These are phyloP conservation scores for Eucalyptus rudis DNA, from an alignment of 345 rosid genomes.

Conservation along the genomic window DNA sequence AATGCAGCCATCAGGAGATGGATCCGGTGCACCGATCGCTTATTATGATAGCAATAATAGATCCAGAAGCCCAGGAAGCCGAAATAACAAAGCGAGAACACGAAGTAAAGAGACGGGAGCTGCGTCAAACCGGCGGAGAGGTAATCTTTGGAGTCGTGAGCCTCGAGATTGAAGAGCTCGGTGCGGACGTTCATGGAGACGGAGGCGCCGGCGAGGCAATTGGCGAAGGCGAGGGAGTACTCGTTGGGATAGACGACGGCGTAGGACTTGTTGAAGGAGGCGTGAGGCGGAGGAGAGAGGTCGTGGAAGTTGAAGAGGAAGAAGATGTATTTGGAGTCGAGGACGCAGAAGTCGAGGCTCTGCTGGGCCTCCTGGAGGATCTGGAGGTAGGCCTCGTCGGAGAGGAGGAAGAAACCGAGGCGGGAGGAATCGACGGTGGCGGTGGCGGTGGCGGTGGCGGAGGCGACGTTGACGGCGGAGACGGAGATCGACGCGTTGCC, in stretches of 20 bases:
- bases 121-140: conserved; percentile 77
- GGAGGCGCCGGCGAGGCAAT: conserved; percentile 73
- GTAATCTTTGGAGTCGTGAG: conserved; percentile 43
- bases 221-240: conserved; percentile 83
- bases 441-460: conserved; percentile 11
- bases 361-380: conserved; percentile 78
- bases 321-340: conserved; percentile 47
- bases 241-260: conserved; percentile 69
- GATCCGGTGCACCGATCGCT: conserved; percentile 60
- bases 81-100: conserved; percentile 48
- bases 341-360: conserved; percentile 75
- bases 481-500: conserved; percentile 64
- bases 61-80: conserved; percentile 56
- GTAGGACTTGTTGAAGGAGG: conserved; percentile 46
- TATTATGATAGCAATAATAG: conserved; percentile 34
- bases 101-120: conserved; percentile 46
- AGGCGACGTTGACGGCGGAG: conserved; percentile 50
- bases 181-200: conserved; percentile 78
- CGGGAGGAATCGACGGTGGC: conserved; percentile 35
- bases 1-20: conserved; percentile 74
- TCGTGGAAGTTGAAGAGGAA: conserved; percentile 68
- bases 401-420: conserved; percentile 91
- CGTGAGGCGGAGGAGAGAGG: conserved; percentile 68
- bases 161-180: conserved; percentile 62
- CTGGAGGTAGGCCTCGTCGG: conserved; percentile 80